Evolutionary conservation across 805 yeast species (phyloP), one percentile per base, ranked within the genome.

Genomic region (Huiozyma naganishii): DNA sequence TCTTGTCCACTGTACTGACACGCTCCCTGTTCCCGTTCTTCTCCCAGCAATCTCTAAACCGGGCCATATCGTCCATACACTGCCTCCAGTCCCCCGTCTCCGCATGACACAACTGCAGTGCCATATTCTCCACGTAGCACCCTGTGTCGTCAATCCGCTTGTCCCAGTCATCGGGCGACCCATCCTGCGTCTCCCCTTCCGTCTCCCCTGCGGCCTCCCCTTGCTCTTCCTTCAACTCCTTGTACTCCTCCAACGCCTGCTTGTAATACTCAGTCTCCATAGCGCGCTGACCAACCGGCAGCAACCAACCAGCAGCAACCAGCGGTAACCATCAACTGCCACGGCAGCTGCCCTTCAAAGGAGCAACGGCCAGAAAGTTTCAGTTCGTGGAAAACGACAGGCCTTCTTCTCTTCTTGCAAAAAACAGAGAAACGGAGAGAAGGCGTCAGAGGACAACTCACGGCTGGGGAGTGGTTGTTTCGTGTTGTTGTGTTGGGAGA

Each of bases 41-140:
- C 7, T 65, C 72, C 88, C 88, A 81, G 62, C 89, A 81, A 43
- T 72, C 66, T 43, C 72, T 70, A 55, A 81, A 80, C 11, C 72
- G 74, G 32, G 66, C 65, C 83, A 80, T 82, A 57, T 84, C 92
- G 13, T 66, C 64, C 2, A 76, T 58, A 50, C 94, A 83, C 53
- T 77, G 64, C 43, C 94, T 65, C 95, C 95, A 85, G 57, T 85
- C 94, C 29, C 77, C 77, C 1, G 80, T 80, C 46, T 83, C 94
- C 4, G 87, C 88, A 56, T 82, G 88, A 52, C 95, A 85, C 32
- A 84, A 62, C 42, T 80, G 85, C 30, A 85, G 64, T 11, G 76
- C 76, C 55, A 79, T 61, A 53, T 85, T 85, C 55, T 85, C 89
- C 29, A 73, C 82, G 66, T 52, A 55, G 43, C 95, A 85, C 1